phyloP scores from a whole-genome alignment of 371 early-diverging fungal genomes.

The Mucor irregularis region DNA sequence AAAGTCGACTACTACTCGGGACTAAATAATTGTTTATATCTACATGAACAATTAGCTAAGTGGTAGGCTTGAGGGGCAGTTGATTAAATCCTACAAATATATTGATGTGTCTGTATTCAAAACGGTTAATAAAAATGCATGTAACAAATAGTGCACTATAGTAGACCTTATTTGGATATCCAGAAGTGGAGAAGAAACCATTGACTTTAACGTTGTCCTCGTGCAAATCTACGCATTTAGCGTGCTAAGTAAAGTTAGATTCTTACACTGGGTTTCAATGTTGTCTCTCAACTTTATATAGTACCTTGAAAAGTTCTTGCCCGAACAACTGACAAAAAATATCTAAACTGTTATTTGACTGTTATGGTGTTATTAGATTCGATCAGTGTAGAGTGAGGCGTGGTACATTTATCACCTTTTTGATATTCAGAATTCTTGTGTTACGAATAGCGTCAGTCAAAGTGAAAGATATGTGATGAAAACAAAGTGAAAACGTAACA shows the following conservation, averaged over 20 bases:
- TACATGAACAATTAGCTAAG: slow-evolving; percentile 4
- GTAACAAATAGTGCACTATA: no score
- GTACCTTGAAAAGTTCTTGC: slow-evolving; percentile 27
- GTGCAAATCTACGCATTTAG: slow-evolving; percentile 24
- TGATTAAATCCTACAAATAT: slow-evolving; percentile 35
- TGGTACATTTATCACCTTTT: slow-evolving; percentile 53
- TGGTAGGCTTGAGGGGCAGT: not conserved
- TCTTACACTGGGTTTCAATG: not conserved
- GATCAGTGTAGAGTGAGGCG: not conserved
- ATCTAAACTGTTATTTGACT: slow-evolving; percentile 26
- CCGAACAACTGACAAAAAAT: slow-evolving; percentile 43
- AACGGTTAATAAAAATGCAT: no score
- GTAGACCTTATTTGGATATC: slow-evolving; percentile 53
- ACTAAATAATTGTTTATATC: slow-evolving; percentile 57
- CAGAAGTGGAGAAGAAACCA: slow-evolving; percentile 44
- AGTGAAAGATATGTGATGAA: slow-evolving; percentile 47
- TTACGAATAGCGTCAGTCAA: slow-evolving; percentile 45
- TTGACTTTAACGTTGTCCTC: slow-evolving; percentile 21
- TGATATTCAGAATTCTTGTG: slow-evolving; percentile 38
- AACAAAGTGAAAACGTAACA: slow-evolving; percentile 47
- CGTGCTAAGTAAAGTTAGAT: slow-evolving; percentile 19
- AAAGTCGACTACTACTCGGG: slow-evolving; percentile 28
- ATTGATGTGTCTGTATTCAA: slow-evolving; percentile 49
- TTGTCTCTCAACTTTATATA: not conserved
- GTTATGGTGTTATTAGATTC: not conserved